These are phyloP conservation scores for Trametes cubensis DNA, from an alignment of 768 basidiomycete species.

Conservation along the genomic window DNA sequence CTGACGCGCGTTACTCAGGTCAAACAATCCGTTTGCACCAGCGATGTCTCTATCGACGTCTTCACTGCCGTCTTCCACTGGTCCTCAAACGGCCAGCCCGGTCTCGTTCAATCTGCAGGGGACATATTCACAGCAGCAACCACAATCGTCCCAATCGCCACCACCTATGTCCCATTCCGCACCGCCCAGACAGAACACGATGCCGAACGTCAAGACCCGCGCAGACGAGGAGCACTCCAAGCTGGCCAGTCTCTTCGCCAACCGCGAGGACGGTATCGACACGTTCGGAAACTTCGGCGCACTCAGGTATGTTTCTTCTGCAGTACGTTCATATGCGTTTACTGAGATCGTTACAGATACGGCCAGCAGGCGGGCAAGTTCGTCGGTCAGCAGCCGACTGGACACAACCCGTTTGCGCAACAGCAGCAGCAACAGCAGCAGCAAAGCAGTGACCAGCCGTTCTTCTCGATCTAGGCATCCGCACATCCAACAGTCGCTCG, in stretches of 20 bases:
- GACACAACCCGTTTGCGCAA: slow-evolving; percentile 70
- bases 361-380: slow-evolving; percentile 36
- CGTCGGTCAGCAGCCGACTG: slow-evolving; percentile 32
- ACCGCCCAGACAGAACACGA: slow-evolving; percentile 33
- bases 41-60: slow-evolving; percentile 38
- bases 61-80: slow-evolving; percentile 35
- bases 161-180: slow-evolving; percentile 42
- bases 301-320: slow-evolving; percentile 54
- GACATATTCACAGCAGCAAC: slow-evolving; percentile 59
- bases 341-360: slow-evolving; percentile 45
- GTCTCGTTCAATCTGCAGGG: slow-evolving; percentile 67
- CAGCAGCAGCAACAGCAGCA: slow-evolving; percentile 54
- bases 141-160: slow-evolving; percentile 44
- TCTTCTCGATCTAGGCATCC: slow-evolving; percentile 35
- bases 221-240: slow-evolving; percentile 73
- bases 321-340: not conserved
- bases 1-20: slow-evolving; percentile 47
- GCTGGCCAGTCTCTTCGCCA: slow-evolving; percentile 82
- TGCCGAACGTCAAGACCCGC: slow-evolving; percentile 35
- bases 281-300: slow-evolving; percentile 91
- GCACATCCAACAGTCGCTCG: not conserved
- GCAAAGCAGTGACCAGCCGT: slow-evolving; percentile 37
- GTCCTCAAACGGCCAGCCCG: slow-evolving; percentile 40
- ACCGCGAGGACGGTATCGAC: slow-evolving; percentile 89
- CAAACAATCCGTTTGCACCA: slow-evolving; percentile 94